Evolutionary conservation across 2,329 filamentous ascomycete genomes (phyloP), one percentile per base, ranked within the genome.

Genomic region (Fusarium decemcellulare): DNA sequence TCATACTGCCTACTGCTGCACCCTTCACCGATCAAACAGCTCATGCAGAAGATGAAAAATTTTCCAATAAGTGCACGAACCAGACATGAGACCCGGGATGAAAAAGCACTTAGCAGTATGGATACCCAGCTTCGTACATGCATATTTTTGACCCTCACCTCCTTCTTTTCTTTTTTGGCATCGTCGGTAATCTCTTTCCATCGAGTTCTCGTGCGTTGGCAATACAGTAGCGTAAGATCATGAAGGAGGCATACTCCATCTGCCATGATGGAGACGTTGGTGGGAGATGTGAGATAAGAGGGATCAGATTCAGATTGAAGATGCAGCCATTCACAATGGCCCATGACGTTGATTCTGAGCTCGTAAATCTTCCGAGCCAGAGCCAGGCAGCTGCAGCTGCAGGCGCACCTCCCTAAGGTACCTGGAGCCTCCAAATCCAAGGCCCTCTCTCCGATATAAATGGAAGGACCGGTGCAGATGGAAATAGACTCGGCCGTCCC

Each of bases 1-100:
- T 54, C 47, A 55, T 29, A 8, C 42, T 44, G 8, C 12, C 27
- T 47, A 23, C 29, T 14, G 15, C 43, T 66, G 56, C 44, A 43
- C 47, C 29, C 37, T 10, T 34, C 43, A 47, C 42, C 39, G 47
- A 53, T 46, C 23, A 42, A 30, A 18, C 39, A 50, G 29, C 30
- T 36, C 27, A 34, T 53, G 44, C 50, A 63, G 47, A 53, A 9
- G n/a, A 34, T 16, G 39, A 66, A 59, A 30, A 27, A n/a, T 46
- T 62, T 68, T 50, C 46, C 32, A 48, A 63, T 40, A 67, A 67
- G 50, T 47, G 55, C 30, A 68, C 52, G 36, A 65, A 39, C 46
- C 55, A 50, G 46, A 14, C 44, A 46, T 40, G 18, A 5, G 48
- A 16, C 16, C 36, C 42, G 30, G 18, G 42, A 29, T 40, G 42